These are phyloP conservation scores for Cryphonectria carpinicola DNA, from an alignment of 2,329 filamentous ascomycete genomes.

Conservation along the genomic window DNA sequence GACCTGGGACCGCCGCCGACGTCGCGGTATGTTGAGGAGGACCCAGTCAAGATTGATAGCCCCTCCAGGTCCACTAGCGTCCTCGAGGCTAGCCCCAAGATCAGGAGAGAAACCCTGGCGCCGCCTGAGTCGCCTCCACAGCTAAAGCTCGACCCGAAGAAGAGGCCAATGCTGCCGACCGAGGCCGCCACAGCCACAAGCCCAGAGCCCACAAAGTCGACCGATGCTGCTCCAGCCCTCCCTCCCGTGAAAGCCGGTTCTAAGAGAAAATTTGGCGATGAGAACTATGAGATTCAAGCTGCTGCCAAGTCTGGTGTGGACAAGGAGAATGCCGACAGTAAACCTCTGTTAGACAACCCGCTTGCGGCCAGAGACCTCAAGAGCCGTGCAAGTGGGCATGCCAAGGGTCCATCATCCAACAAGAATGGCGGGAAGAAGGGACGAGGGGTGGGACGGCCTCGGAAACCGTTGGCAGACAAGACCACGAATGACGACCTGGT, in stretches of 20 bases:
- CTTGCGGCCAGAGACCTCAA: slow-evolving; percentile 35
- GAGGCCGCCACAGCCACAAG: slow-evolving; percentile 32
- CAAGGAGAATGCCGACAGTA: slow-evolving; percentile 36
- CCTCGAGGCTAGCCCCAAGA: slow-evolving; percentile 23
- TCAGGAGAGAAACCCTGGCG: slow-evolving; percentile 20
- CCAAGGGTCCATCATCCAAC: slow-evolving; percentile 51
- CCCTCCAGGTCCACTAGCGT: slow-evolving; percentile 38
- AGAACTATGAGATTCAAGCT: slow-evolving; percentile 46
- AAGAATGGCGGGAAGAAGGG: slow-evolving; percentile 45
- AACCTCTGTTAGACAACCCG: slow-evolving; percentile 29
- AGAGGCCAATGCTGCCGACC: slow-evolving; percentile 33
- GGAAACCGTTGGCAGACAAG: slow-evolving; percentile 59
- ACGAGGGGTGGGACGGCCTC: slow-evolving; percentile 37
- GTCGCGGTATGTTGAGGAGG: slow-evolving; percentile 61
- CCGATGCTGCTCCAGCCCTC: slow-evolving; percentile 29
- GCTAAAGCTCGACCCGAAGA: slow-evolving; percentile 33
- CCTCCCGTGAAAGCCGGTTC: slow-evolving; percentile 50
- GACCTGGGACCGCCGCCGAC: slow-evolving; percentile 69
- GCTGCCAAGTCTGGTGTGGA: slow-evolving; percentile 39
- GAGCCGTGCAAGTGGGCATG: slow-evolving; percentile 42
- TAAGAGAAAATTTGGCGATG: slow-evolving; percentile 65
- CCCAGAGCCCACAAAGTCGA: slow-evolving; percentile 15
- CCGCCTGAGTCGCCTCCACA: slow-evolving; percentile 21
- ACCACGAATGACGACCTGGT: slow-evolving; percentile 63
- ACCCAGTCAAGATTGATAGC: slow-evolving; percentile 58